phyloP scores from a whole-genome alignment of 768 basidiomycete genomes.

The Termitomyces titanicus region DNA sequence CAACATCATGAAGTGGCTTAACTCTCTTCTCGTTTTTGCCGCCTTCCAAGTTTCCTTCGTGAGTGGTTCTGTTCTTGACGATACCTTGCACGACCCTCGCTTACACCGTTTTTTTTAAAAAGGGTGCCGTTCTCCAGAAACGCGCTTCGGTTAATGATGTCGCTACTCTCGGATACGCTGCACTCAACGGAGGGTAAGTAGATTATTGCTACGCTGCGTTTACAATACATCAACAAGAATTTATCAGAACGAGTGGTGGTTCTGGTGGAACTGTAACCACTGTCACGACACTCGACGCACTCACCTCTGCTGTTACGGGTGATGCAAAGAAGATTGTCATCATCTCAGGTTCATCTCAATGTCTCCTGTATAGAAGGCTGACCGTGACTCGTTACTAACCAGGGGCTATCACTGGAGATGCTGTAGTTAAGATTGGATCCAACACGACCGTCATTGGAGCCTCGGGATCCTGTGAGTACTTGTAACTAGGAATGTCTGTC shows the following conservation, averaged over 20 bases:
- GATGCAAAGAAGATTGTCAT: conserved; percentile 39
- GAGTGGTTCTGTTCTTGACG: neutral
- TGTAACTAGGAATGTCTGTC: neutral
- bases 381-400: neutral
- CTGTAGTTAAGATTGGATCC: conserved; percentile 37
- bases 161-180: conserved; percentile 37
- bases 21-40: conserved; percentile 16
- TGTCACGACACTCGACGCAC: conserved; percentile 36
- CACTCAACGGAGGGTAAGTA: conserved; percentile 32
- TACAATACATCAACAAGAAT: neutral
- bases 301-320: conserved; percentile 40
- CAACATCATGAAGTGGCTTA: conserved; percentile 19
- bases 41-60: conserved; percentile 17
- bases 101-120: neutral
- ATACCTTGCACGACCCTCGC: neutral
- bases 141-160: conserved; percentile 34
- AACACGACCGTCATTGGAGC: conserved; percentile 42
- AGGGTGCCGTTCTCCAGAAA: conserved; percentile 23
- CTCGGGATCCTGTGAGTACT: conserved; percentile 31
- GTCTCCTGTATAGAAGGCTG: neutral
- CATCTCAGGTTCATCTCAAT: conserved; percentile 29
- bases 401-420: conserved; percentile 43
- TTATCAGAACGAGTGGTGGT: conserved; percentile 38
- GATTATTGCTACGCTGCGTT: neutral
- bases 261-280: conserved; percentile 40